A percentile compares a stretch with the other conserved stretches of the same genome.
Evolutionary conservation across 345 rosid species (phyloP).

Genomic region (Pistacia vera): DNA sequence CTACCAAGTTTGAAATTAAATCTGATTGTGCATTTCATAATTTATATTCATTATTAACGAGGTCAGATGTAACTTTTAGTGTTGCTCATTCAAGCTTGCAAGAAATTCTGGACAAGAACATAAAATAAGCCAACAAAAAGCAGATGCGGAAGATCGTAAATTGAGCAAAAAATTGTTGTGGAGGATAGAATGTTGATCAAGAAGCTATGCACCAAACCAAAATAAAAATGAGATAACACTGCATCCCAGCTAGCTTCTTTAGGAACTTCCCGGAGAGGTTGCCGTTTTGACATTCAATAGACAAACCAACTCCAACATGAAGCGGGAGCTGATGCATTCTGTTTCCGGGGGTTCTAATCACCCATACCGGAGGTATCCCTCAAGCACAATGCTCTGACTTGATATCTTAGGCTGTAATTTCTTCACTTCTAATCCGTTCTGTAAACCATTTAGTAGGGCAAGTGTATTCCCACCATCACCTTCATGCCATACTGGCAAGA

Average conservation of each 20-base stretch:
- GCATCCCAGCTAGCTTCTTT: neutral
- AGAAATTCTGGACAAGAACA: neutral
- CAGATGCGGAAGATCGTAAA: no score
- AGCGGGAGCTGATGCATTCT: neutral
- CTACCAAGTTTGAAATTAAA: neutral
- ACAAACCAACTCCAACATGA: neutral
- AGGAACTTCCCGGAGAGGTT: neutral
- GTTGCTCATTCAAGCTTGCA: neutral
- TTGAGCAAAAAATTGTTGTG: neutral
- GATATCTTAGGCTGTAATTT: constrained; percentile 45
- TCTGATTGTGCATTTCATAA: neutral
- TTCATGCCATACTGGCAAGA: constrained; percentile 61
- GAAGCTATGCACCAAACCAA: neutral
- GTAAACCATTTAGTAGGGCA: constrained; percentile 31
- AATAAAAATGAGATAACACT: no score
- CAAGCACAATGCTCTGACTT: constrained; percentile 50
- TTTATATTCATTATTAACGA: neutral
- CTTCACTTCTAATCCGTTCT: constrained; percentile 41
- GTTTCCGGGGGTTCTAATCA: constrained; percentile 1
- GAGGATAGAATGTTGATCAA: neutral
- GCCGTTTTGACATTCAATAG: no score
- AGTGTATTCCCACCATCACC: constrained; percentile 17
- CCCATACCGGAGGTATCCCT: constrained; percentile 48
- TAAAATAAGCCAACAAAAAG: neutral
- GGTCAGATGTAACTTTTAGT: neutral